Evolutionary conservation across 2,329 filamentous ascomycete species (phyloP), one percentile per base, ranked within the genome.

Genomic region (Phialophora expanda): DNA sequence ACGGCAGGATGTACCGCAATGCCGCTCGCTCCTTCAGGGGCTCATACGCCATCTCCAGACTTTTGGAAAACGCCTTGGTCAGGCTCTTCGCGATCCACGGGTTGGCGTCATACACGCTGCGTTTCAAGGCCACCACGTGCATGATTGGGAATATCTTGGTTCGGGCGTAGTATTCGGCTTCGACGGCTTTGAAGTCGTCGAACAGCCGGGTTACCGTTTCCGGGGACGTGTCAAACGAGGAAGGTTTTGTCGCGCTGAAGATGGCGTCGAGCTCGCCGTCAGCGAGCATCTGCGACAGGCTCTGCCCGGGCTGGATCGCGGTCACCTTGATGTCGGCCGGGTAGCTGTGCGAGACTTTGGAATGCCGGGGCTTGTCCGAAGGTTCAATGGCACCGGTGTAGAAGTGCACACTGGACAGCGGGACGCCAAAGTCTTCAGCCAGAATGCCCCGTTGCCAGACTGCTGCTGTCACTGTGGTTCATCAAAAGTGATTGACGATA

Each of bases 321-420:
- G 53, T 64, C 20, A 64, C 55, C 11, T 57, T 24, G 41, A 64
- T 50, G 22, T 70, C 60, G 1, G 62, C 62, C 3, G 75, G 73
- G 59, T 76, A 73, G 7, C 74, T 74, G 64, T 78, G 73, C 5
- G 72, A 61, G 3, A 70, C 71, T 3, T 73, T 68, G 12, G 67
- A 69, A 24, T 44, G 46, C 30, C 68, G 55, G 22, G 53, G 32
- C 28, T 44, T 58, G 26, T 57, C 41, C 38, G 61, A 64, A 6
- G 61, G 61, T 14, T 64, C 61, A 44, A 54, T 61, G 28, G 14
- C 54, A 46, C 12, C 66, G 65, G 26, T 51, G 41, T 26, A 70
- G 65, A 28, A 71, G 64, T 53, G 64, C 61, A 54, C 69, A 41
- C 4, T 56, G 44, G 57, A 57, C 57, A 61, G 28, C 68, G 17